Evolutionary conservation across 441 rosid genomes (phyloP), one percentile per base, ranked within the genome.

Genomic region (Rhodomyrtus psidioides): DNA sequence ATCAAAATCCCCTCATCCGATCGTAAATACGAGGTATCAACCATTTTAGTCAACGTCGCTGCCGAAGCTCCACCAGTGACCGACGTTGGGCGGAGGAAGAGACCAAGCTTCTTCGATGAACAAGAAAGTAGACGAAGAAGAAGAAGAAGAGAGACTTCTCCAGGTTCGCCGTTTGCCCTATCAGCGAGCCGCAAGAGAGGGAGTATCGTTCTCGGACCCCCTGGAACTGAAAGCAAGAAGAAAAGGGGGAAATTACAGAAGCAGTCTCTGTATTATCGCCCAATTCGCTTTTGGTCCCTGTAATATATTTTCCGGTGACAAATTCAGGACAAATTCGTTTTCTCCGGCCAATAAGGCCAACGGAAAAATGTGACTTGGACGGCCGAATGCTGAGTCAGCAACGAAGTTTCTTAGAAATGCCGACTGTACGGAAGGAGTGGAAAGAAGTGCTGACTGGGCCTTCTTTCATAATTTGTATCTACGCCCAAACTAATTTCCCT

Each of bases 151-250:
- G 62, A 2, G 62, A 26, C 4, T 34, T 34, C 49, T 34, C 21
- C 79, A 19, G 49, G 46, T 34, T 65, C 79, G 49, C n/a, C 49
- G 21, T 62, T 34, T 65, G 79, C 79, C 79, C 79, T 65, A 65
- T 19, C 79, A 3, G 49, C 23, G 46, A 9, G 34, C 79, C 12
- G 49, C 26, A 65, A 65, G 79, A 19, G 79, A 65, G 79, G 79
- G 15, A 65, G 49, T 59, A 17, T 12, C 75, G 75, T 30, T 30
- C 70, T 3, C 4, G 8, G 24, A 30, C 24, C 75, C 4, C 44
- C 24, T 2, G 26, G 26, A 42, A 65, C 8, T 14, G 15, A 44
- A 7, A 21, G 14, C 19, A 30, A 1, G 13, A 9, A 62, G 34
- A 65, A 54, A 54, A 7, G 23, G 15, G 79, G 4, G 49, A 70